Conservation (phyloP, 306 rosid genomes). For the Vigna radiata region DNA sequence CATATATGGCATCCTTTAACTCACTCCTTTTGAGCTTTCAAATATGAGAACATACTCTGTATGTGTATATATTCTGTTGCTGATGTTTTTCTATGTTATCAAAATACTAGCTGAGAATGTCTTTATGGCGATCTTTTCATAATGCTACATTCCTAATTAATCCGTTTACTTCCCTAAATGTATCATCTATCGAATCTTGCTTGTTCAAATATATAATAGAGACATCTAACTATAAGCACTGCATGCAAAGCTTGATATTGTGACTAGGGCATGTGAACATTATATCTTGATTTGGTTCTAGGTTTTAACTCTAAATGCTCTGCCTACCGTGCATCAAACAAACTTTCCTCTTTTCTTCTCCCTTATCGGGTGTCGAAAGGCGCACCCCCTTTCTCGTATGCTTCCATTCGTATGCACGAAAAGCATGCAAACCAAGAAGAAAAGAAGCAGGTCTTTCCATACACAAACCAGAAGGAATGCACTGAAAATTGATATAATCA, state of each 20-base stretch:
- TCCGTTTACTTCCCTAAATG: background rate
- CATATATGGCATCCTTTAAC: slow-evolving; percentile 2
- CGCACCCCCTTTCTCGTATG: too few relatives aligned
- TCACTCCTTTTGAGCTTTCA: background rate
- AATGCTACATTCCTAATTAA: background rate
- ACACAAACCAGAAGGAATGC: too few relatives aligned
- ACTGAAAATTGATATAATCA: too few relatives aligned
- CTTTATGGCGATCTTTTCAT: background rate
- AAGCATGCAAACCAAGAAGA: too few relatives aligned
- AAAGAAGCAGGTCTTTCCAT: too few relatives aligned
- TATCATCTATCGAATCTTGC: background rate
- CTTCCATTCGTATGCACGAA: too few relatives aligned
- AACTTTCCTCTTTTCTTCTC: background rate
- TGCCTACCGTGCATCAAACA: background rate
- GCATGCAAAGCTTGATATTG: background rate
- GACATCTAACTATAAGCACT: background rate
- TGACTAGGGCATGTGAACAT: background rate
- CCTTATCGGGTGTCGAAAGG: too few relatives aligned
- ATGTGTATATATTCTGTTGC: slow-evolving; percentile 13
- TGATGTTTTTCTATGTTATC: slow-evolving; percentile 19
- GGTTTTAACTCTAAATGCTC: background rate
- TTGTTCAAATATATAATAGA: slow-evolving; percentile 19
- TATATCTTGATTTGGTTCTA: background rate
- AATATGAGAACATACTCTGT: background rate
- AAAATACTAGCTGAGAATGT: slow-evolving; percentile 4